Base-by-base conservation (phyloP, 495 filamentous ascomycete genomes). In the Talaromyces ruber region DNA sequence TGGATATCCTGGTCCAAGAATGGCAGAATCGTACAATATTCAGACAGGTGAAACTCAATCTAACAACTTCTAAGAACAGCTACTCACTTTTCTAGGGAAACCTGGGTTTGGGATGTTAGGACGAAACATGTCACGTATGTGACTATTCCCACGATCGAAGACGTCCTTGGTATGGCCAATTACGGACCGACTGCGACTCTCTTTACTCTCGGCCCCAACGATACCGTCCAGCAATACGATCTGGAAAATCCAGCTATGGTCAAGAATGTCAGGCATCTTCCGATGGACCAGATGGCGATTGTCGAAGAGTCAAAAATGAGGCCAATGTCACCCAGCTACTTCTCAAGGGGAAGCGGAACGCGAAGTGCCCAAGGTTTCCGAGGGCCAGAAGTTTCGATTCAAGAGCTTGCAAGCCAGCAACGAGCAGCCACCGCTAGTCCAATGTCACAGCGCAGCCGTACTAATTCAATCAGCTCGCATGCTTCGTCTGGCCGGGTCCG, bases 1-100 rank as follows among this genome's bases (percentile, higher is more conserved):
- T 99, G 93, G 93, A 90, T 96, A 81, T 89, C 84, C 25, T 99
- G 94, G 94, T 98, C 95, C 3, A 98, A 96, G 77, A 97, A 96
- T 77, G 94, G 94, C 28, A 87, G 90, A 65, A 92, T 99, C 64
- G 82, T 99, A 57, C 94, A 99, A 75, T 93, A 85, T 75, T 85
- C 92, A 7, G 92, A 97, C 74, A 85, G 90, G 93, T 97, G 76
- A n/a, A 79, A 91, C 83, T 64, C n/a, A 37, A 45, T 32, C 30
- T 16, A 52, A 32, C 39, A 14, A 29, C 18, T 54, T 51, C 5
- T 56, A 18, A 32, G 53, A 22, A 18, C 55, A 60, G 60, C 57
- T 65, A 55, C 62, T 57, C 65, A 53, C 62, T 50, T 61, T 62
- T 71, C 65, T 69, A 98, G 94, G 58, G 88, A 94, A 79, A 96